Conservation (phyloP, 2,329 filamentous ascomycete genomes). For the Magnaporthiopsis rhizophila region DNA sequence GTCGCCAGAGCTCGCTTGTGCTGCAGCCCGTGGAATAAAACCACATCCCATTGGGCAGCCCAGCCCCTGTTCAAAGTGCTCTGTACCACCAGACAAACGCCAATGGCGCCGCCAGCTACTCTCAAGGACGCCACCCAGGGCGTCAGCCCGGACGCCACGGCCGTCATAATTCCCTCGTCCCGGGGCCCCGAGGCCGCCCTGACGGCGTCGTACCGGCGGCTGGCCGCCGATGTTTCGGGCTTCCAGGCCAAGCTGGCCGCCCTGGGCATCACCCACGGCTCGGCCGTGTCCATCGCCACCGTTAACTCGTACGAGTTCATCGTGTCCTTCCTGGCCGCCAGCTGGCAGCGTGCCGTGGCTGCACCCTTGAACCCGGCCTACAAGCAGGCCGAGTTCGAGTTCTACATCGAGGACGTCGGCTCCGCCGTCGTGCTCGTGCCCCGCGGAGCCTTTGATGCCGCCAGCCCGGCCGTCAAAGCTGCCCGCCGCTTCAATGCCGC, state of each 20-base stretch:
- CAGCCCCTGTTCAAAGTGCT: too few relatives aligned
- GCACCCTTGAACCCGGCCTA: constrained; percentile 84
- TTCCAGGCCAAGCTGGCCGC: constrained; percentile 74
- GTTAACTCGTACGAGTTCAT: constrained; percentile 85
- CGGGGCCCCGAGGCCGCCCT: constrained; percentile 38
- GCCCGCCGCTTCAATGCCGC: constrained; percentile 73
- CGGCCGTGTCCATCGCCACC: constrained; percentile 74
- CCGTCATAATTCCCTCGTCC: constrained; percentile 66
- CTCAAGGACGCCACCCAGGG: constrained; percentile 40
- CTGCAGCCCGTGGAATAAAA: too few relatives aligned
- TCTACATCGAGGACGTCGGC: constrained; percentile 82
- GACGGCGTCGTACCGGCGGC: constrained; percentile 60
- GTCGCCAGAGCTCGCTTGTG: too few relatives aligned
- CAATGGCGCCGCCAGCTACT: constrained; percentile 20
- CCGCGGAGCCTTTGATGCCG: constrained; percentile 55
- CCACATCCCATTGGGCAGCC: too few relatives aligned
- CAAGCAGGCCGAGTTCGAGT: constrained; percentile 85
- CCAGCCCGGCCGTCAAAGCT: constrained; percentile 66
- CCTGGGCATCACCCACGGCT: constrained; percentile 60
- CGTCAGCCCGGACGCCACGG: constrained; percentile 33
- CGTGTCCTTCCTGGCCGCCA: constrained; percentile 74
- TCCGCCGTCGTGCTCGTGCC: constrained; percentile 73
- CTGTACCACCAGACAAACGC: too few relatives aligned
- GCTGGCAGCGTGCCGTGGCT: constrained; percentile 77
- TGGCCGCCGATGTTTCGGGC: constrained; percentile 54